A percentile compares a stretch with the other conserved stretches of the same genome.
Evolutionary conservation across 2,329 filamentous ascomycete genomes (phyloP).

Genomic region (Colletotrichum sidae): DNA sequence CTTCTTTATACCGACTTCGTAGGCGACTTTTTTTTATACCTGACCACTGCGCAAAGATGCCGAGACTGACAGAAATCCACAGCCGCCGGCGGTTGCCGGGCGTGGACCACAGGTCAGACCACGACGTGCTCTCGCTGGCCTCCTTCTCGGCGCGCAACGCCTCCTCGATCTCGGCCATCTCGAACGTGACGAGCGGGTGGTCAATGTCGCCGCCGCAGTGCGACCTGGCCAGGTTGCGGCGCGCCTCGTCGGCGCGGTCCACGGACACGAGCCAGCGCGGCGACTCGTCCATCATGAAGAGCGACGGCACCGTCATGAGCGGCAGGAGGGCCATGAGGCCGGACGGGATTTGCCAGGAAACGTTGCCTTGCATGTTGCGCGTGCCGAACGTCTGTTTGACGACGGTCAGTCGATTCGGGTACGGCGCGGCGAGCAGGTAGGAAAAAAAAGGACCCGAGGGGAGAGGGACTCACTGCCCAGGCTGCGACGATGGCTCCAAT

Average conservation of each 20-base stretch:
- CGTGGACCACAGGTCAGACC: slow-evolving; percentile 38
- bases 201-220: slow-evolving; percentile 43
- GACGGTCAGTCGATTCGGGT: background rate
- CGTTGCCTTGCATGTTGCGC: slow-evolving; percentile 50
- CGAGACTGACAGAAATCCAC: slow-evolving; percentile 44
- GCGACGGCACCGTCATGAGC: slow-evolving; percentile 44
- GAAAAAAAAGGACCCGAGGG: background rate
- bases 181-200: slow-evolving; percentile 36
- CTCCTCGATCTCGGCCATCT: slow-evolving; percentile 41
- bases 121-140: slow-evolving; percentile 8
- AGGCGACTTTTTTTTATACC: slow-evolving; percentile 10
- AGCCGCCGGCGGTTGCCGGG: slow-evolving; percentile 45
- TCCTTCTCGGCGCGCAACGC: slow-evolving; percentile 38
- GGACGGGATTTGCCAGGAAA: slow-evolving; percentile 64
- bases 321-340: slow-evolving; percentile 59
- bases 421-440: background rate
- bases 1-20: fast-evolving
- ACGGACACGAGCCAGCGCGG: slow-evolving; percentile 44
- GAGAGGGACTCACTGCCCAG: slow-evolving; percentile 34
- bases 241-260: slow-evolving; percentile 43
- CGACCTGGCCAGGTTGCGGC: slow-evolving; percentile 41
- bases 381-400: slow-evolving; percentile 53
- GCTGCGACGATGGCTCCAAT: slow-evolving; percentile 42
- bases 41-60: slow-evolving; percentile 44
- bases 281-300: slow-evolving; percentile 45